Base-by-base conservation (phyloP, 129 eudicot species). In the Apium graveolens region DNA sequence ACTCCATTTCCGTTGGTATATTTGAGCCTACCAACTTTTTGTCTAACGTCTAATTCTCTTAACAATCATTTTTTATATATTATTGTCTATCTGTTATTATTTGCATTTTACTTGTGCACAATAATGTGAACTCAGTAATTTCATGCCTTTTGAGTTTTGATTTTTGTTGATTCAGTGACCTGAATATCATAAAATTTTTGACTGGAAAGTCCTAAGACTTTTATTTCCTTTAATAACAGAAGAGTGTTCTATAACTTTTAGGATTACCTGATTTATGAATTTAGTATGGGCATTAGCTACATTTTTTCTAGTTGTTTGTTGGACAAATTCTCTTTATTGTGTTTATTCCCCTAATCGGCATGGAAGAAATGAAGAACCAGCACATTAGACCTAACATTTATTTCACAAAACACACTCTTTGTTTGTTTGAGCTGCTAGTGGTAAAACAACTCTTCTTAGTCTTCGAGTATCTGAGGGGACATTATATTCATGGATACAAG, bases 1-100 rank as follows among this genome's bases (percentile, higher is more conserved):
- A 92, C 51, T 94, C 97, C 41, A 90, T 96, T 78, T 80, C 97
- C 81, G 95, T 96, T 82, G 99, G 99, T 96, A 92, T 78, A 76
- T 76, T 72, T 62, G 45, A 42, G 32, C 48, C 35, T 16, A 31
- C 55, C 78, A 27, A 11, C 21, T 20, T 77, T 51, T 71, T 17
- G 29, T 46, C 71, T 65, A 31, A 11, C 1, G 14, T 57, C 66
- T 57, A 14, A 57, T n/a, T 24, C 3, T 57, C 14, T 27, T 57
- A 24, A n/a, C 16, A n/a, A 9, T 57, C 3, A 16, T 5, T 10
- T 57, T 7, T 11, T 53, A 10, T 11, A 57, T 12, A 26, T 13
- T 26, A n/a, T 60, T 26, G 68, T 13, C 27, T 60, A n/a, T 16
- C 68, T n/a, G 32, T 11, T 6, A n/a, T n/a, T 26, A n/a, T 9